Base-by-base conservation (phyloP, 352 stramenopile genomes). In the Pythium oligandrum region DNA sequence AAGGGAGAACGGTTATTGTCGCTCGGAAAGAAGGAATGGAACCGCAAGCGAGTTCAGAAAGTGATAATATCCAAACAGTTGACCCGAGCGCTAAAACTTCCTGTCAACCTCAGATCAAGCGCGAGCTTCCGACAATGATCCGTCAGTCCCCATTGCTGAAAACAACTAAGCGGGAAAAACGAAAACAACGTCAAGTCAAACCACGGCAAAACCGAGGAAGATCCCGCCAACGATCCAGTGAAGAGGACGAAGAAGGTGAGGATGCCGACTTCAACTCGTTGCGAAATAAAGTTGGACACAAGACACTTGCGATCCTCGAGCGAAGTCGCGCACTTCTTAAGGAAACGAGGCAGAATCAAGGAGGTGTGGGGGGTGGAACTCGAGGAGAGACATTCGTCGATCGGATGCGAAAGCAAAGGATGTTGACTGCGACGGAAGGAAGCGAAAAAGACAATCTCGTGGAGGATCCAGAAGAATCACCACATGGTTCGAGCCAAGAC, bases 221-320 rank as follows among this genome's bases (percentile, higher is more conserved):
- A 26, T 26, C 31, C 6, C 2, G 37, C 4, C 6, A 11, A 63
- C n/a, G 52, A 58, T 4, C 17, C 17, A 51, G 61, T 43, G 58
- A 45, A 9, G 38, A 61, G 2, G 57, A 61, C 32, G 42, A 53
- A 3, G 50, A 26, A n/a, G 48, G 17, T 26, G 17, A 71, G 1
- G 66, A 78, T 9, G 55, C 59, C 17, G 66, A 63, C 9, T 85
- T 83, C 37, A 51, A 66, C 33, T 59, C 63, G 2, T 51, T 73
- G 6, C 64, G 67, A 4, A 69, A 55, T 33, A 85, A 78, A 66
- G 63, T 88, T 3, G 73, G 75, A 3, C 40, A 71, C 45, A 66
- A 68, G 38, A 88, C 78, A 6, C 62, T 80, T 4, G 75, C 78
- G 0, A 85, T 88, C 26, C 59, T 88, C 0, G 69, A 85, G 40